These are phyloP conservation scores for Antitrichia curtipendula DNA, from an alignment of 225 moss, liverwort and hornwort genomes.

Conservation along the genomic window DNA sequence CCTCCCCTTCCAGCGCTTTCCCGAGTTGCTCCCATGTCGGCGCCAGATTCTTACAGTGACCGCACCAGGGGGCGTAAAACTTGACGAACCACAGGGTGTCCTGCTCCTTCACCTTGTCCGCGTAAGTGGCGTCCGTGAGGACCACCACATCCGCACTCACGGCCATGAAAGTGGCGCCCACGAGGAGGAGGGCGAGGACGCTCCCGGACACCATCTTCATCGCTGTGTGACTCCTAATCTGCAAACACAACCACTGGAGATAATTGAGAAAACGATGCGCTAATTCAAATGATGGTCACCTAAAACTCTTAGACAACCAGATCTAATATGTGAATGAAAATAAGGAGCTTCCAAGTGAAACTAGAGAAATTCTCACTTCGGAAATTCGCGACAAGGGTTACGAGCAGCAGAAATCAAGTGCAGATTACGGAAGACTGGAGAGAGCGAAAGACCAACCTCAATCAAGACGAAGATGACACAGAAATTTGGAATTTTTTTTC, in stretches of 20 bases:
- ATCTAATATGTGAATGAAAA: not conserved
- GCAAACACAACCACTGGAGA: not conserved
- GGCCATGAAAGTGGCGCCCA: constrained; percentile 1
- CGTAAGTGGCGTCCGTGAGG: constrained; percentile 75
- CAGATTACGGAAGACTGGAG: not conserved
- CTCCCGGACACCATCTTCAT: constrained; percentile 8
- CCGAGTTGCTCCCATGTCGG: constrained; percentile 86
- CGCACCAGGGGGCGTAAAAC: constrained; percentile 95
- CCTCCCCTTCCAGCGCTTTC: constrained; percentile 64
- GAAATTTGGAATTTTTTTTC: not conserved
- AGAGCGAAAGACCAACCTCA: not conserved
- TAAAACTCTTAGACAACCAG: not conserved
- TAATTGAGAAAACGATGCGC: not conserved
- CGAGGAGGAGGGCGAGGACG: constrained; percentile 1
- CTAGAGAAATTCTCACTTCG: not conserved
- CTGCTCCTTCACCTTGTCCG: constrained; percentile 87
- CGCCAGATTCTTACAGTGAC: constrained; percentile 80
- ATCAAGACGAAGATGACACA: not conserved
- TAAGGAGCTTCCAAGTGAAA: not conserved
- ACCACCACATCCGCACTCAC: constrained; percentile 65
- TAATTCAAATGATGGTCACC: not conserved
- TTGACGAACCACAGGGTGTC: constrained; percentile 95
- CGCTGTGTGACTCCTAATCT: not conserved
- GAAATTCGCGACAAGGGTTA: not conserved
- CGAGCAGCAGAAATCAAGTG: not conserved